Evolutionary conservation across 371 early-diverging fungal species (phyloP), one percentile per base, ranked within the genome.

Genomic region (Fennellomyces sp.): DNA sequence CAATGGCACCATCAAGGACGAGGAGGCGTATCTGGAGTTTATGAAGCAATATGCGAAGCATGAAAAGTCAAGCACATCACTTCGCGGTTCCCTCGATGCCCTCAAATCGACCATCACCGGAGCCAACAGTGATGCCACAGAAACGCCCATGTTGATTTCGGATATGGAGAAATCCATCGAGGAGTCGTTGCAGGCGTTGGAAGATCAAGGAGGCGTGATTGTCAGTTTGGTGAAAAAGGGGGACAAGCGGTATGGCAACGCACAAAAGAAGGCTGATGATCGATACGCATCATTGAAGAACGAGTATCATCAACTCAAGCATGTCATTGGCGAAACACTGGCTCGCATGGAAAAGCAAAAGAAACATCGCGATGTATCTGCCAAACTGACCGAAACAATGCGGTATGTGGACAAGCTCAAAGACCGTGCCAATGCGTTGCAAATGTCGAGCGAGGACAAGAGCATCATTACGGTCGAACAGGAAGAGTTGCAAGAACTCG

Each of bases 391-490:
- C 21, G 81, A 77, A 30, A 64, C 71, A 12, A 53, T 73, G n/a
- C 58, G 66, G n/a, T 74, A 72, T 28, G 75, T 82, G 7, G 66
- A 69, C 25, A 63, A 69, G 26, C 55, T 77, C 19, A 81, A 73
- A 27, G 72, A 78, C 12, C 62, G 79, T 13, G 69, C 73, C 7
- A 70, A 73, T 11, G 66, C 72, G 21, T 28, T 82, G 29, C 64
- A 68, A 35, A 19, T 45, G 5, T 45, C 45, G 21, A 45, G 5
- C n/a, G 23, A 60, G 12, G 76, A 72, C 2, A 70, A 72, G 29
- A 68, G 64, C 21, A 61, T 79, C 21, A 65, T n/a, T 29, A 33
- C 51, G 0, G 55, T 69, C 2, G 70, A 68, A 29, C 65, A 70
- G 26, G 59, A 52, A 36, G 72, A 71, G 38, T 52, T 78, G 17